Evolutionary conservation across 78 protist genomes (phyloP), one percentile per base, ranked within the genome.

Genomic region (Dictyostelium capitatum): DNA sequence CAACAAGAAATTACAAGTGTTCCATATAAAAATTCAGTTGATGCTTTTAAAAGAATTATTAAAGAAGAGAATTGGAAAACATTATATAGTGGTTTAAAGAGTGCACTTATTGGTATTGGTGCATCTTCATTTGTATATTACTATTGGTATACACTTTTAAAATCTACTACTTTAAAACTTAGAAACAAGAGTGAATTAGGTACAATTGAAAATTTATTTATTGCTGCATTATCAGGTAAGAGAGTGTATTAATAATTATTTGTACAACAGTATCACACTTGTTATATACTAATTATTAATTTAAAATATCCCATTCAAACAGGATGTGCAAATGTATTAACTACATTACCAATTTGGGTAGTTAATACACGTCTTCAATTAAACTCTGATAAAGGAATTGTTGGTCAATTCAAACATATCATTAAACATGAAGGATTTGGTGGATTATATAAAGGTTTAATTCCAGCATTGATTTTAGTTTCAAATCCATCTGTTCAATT

Each of bases 301-400:
- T 5, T 47, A 37, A 11, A 11, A 20, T 23, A 11, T 28, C 1
- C 15, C 28, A 15, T n/a, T 15, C 15, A 20, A 30, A 51, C 23
- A 77, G 92, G 90, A 14, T 79, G 75, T 56, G 87, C 89, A 23
- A 89, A 89, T 80, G 87, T 80, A 15, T 11, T 79, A 19, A 79
- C 94, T n/a, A 89, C 94, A 56, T 56, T 89, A 51, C 94, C 94
- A 79, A 89, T 89, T 28, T 80, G 90, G 94, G 87, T 89, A 56
- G 89, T 89, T 14, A 89, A 89, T 72, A 89, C 94, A 3, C 75
- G 94, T 54, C 54, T 89, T 25, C 94, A 89, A 79, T 43, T 79
- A 37, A 79, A 65, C 8, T 89, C 93, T 17, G 75, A 72, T 20
- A 78, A 77, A 54, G 93, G 93, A n/a, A 89, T 89, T 54, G 93